These are phyloP conservation scores for Botrytis cinerea DNA, from an alignment of 2,329 filamentous ascomycete species.

Conservation along the genomic window DNA sequence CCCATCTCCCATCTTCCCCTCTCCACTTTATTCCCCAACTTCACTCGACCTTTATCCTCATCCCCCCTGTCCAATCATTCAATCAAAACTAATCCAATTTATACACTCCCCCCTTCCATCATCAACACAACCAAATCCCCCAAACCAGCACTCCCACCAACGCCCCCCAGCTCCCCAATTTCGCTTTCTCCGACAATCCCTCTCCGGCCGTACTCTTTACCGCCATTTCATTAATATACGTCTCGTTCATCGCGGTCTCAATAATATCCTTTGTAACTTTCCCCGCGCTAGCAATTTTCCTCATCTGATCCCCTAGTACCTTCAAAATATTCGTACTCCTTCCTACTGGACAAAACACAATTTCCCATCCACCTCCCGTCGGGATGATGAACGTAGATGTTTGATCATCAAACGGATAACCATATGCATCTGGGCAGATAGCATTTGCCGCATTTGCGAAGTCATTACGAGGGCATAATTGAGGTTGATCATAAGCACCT, in stretches of 20 bases:
- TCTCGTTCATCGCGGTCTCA: slow-evolving; percentile 43
- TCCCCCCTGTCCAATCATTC: not conserved
- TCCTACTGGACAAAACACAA: slow-evolving; percentile 72
- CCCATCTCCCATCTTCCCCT: not conserved
- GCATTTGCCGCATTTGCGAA: slow-evolving; percentile 72
- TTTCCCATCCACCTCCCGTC: slow-evolving; percentile 72
- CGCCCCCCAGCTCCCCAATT: slow-evolving; percentile 34
- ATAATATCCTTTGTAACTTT: slow-evolving; percentile 43
- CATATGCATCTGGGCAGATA: slow-evolving; percentile 83
- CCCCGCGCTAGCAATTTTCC: slow-evolving; percentile 49
- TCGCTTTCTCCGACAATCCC: slow-evolving; percentile 22
- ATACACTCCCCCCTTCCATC: not conserved
- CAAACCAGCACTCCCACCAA: slow-evolving; percentile 38
- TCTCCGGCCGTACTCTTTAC: slow-evolving; percentile 27
- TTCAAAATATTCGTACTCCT: slow-evolving; percentile 60
- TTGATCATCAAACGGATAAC: slow-evolving; percentile 66
- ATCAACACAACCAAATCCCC: slow-evolving; percentile 33
- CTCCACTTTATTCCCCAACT: too few species aligned
- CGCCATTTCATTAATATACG: slow-evolving; percentile 35
- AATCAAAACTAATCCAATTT: slow-evolving; percentile 6
- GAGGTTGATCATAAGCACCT: slow-evolving; percentile 64
- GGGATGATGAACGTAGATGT: slow-evolving; percentile 63
- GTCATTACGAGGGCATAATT: slow-evolving; percentile 63
- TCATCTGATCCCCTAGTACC: slow-evolving; percentile 53
- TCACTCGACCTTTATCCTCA: not conserved